Base-by-base conservation (phyloP, 2,329 filamentous ascomycete species). In the Cyclaneusma minus region DNA sequence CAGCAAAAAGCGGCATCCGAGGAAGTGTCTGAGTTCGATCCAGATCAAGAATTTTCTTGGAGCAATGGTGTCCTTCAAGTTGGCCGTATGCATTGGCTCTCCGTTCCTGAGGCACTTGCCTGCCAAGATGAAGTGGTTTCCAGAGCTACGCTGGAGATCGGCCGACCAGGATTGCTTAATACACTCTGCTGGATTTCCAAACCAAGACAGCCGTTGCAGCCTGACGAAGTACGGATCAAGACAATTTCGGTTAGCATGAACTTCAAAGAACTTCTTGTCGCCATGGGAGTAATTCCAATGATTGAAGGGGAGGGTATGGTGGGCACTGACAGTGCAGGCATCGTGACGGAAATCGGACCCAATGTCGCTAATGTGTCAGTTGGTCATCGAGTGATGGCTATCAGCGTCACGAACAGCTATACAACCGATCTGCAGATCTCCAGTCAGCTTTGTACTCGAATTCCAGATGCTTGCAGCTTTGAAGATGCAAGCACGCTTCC, bases 21-120 rank as follows among this genome's bases (percentile, higher is more conserved):
- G 16, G 17, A 32, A 21, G 15, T 29, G 7, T 8, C 16, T 7
- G 22, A 22, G 12, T 12, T 36, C 7, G 29, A 31, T 13, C 42
- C 39, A 6, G 43, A 47, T n/a, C 35, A 24, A 13, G 49, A 53
- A 28, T 50, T 43, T 32, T 35, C 30, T 1, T 12, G 47, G 9
- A 5, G 27, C 7, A 21, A 47, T 17, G 37, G 37, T 4, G 23
- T 22, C 6, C 18, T 48, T 6, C 28, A 43, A n/a, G 30, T 48
- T 17, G 29, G 34, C 6, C 34, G 46, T 24, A 42, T 35, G 29
- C 37, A 38, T 17, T 36, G 30, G 20, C 22, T 34, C 22, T 21
- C 30, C 5, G 18, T 41, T 7, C 16, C 19, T 4, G 21, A 36
- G 9, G 35, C 34, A 17, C 18, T 41, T 8, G 16, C 21, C n/a